Evolutionary conservation across 371 early-diverging fungal species (phyloP).

Genomic region (Lichtheimia ornata): DNA sequence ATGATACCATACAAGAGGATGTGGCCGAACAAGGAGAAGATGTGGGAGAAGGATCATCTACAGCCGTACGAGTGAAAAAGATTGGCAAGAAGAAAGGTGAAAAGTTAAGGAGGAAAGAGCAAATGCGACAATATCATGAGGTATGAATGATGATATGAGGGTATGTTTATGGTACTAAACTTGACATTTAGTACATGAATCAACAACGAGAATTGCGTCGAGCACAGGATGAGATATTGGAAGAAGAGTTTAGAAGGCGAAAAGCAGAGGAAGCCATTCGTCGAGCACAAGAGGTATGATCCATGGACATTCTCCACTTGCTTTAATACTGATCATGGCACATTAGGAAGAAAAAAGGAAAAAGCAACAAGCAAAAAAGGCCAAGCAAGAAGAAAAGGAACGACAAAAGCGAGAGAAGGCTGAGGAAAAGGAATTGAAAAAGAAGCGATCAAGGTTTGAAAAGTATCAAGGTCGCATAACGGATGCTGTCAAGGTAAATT

Average conservation of each 20-base stretch:
- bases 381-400: conserved; percentile 38
- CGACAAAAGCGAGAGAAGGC: conserved; percentile 23
- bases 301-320: neutral
- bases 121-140: conserved; percentile 57
- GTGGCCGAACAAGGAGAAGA: neutral
- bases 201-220: conserved; percentile 36
- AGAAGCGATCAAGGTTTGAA: conserved; percentile 22
- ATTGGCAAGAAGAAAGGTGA: conserved; percentile 60
- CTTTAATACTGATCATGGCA: neutral
- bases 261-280: conserved; percentile 38
- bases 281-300: conserved; percentile 32
- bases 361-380: conserved; percentile 31
- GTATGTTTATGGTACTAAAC: neutral
- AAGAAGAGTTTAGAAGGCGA: conserved; percentile 32
- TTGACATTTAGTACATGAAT: conserved; percentile 30
- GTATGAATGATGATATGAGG: conserved; percentile 14
- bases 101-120: conserved; percentile 53
- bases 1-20: too few species aligned
- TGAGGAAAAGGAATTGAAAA: conserved; percentile 35
- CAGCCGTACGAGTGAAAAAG: conserved; percentile 36
- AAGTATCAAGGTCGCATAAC: conserved; percentile 35
- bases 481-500: conserved; percentile 29
- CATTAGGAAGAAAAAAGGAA: conserved; percentile 27
- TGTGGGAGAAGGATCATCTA: conserved; percentile 38
- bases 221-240: conserved; percentile 36